Base-by-base conservation (phyloP, 306 rosid genomes). In the Quercus gilva region DNA sequence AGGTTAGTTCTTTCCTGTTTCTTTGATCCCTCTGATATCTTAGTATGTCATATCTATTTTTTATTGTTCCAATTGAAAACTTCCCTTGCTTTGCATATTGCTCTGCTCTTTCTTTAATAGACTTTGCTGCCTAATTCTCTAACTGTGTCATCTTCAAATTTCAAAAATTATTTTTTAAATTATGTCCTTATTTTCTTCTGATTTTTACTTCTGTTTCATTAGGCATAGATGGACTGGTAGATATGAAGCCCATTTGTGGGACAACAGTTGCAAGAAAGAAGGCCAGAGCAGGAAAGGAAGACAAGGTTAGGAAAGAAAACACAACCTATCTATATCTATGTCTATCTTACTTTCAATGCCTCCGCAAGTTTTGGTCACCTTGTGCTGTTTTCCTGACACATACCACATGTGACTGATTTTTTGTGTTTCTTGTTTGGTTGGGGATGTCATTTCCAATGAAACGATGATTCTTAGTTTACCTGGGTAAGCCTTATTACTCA, bases 161-260 rank as follows among this genome's bases (percentile, higher is more conserved):
- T 31, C 5, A 63, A 37, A 4, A 23, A 37, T 64, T 59, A 51
- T 41, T 4, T 11, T 21, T 69, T 52, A 1, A 18, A 17, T 31
- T 71, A 20, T 17, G 74, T 73, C 49, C 28, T 12, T 23, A 1
- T 11, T 53, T 51, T 63, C 15, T 31, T n/a, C 56, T 81, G 31
- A 31, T 77, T 75, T 25, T 68, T 83, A 74, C 49, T 82, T 85
- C 79, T 31, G 75, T 73, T 28, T 61, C 74, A 20, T 69, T 88
- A 94, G 98, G 88, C 98, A 94, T 86, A 84, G 97, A 81, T 94
- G 97, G 98, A 94, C 98, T 31, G 98, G 98, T 53, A 85, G 98
- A 85, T 94, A 91, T 85, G 98, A 94, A 89, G 97, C 98, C 33
- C 98, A 94, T 94, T 84, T 94, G 33, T 94, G 98, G 98, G 98